These are phyloP conservation scores for Sugiyamaella americana DNA, from an alignment of 805 yeast genomes.

Conservation along the genomic window DNA sequence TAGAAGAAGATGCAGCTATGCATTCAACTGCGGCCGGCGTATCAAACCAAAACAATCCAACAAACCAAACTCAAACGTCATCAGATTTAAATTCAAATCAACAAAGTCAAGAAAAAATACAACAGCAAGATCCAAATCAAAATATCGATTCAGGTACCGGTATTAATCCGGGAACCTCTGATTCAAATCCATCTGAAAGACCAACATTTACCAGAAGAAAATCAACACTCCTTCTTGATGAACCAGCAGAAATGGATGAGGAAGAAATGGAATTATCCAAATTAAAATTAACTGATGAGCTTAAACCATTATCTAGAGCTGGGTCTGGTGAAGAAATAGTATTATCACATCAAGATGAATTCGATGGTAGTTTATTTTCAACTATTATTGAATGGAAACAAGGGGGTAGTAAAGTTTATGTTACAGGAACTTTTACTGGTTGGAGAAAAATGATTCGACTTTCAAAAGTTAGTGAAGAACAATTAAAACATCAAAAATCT, in stretches of 20 bases:
- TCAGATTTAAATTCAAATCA: neutral
- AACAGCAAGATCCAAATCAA: neutral
- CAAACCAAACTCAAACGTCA: neutral
- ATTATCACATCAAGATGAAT: constrained; percentile 20
- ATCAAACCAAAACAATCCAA: neutral
- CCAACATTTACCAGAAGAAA: constrained; percentile 53
- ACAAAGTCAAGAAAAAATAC: neutral
- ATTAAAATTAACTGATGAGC: constrained; percentile 35
- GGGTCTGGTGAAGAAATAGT: constrained; percentile 32
- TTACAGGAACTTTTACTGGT: constrained; percentile 95
- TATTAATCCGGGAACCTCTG: constrained; percentile 5
- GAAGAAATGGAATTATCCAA: constrained; percentile 44
- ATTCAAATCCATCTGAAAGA: constrained; percentile 1
- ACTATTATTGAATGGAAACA: constrained; percentile 86
- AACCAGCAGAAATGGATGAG: constrained; percentile 38
- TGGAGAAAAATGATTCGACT: constrained; percentile 98
- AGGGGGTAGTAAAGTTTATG: constrained; percentile 94
- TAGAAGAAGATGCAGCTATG: neutral
- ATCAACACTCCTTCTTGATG: constrained; percentile 68
- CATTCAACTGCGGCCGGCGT: neutral
- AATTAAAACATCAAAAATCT: neutral
- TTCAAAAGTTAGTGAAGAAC: constrained; percentile 4
- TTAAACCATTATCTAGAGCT: constrained; percentile 29
- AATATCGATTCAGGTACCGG: neutral
- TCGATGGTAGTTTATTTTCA: constrained; percentile 30